A percentile compares a stretch with the other conserved stretches of the same genome.
phyloP scores from a whole-genome alignment of 2,329 filamentous ascomycete species.

The Diaporthe nobilis region DNA sequence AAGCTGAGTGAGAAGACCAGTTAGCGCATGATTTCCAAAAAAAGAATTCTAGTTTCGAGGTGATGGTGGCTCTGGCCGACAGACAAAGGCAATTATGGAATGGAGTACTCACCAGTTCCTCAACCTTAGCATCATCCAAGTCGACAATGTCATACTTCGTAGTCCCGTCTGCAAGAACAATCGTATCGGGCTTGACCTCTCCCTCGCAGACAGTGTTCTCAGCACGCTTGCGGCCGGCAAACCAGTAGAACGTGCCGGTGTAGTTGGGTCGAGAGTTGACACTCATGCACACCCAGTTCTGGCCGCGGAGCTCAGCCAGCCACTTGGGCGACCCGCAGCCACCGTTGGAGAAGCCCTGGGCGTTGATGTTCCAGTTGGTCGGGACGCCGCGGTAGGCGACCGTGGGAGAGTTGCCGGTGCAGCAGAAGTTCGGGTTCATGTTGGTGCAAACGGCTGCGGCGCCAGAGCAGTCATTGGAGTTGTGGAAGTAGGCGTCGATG shows the following conservation, averaged over 20 bases:
- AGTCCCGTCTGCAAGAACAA: background rate
- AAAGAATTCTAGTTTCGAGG: background rate
- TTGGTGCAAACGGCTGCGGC: constrained; percentile 6
- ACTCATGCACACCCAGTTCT: background rate
- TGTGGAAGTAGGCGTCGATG: constrained; percentile 13
- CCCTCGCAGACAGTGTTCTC: background rate
- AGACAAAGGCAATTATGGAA: background rate
- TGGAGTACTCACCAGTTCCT: background rate
- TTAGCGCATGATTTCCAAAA: too few relatives aligned
- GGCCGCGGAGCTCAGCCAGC: background rate
- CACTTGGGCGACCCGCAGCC: constrained; percentile 17
- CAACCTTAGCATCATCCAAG: constrained; percentile 10
- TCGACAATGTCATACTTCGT: constrained; percentile 4
- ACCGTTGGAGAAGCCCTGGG: constrained; percentile 8
- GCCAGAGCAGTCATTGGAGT: constrained; percentile 2
- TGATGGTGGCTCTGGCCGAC: background rate
- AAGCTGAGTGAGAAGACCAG: background rate
- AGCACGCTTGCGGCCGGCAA: background rate
- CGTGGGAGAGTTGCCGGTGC: background rate
- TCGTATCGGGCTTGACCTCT: background rate
- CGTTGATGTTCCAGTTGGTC: constrained; percentile 4
- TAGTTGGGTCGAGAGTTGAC: constrained; percentile 12
- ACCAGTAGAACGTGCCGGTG: constrained; percentile 1
- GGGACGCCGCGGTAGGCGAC: constrained; percentile 13
- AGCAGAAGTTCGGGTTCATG: constrained; percentile 5